Evolutionary conservation across 2,329 filamentous ascomycete species (phyloP).

Genomic region (Aspergillus sp.): DNA sequence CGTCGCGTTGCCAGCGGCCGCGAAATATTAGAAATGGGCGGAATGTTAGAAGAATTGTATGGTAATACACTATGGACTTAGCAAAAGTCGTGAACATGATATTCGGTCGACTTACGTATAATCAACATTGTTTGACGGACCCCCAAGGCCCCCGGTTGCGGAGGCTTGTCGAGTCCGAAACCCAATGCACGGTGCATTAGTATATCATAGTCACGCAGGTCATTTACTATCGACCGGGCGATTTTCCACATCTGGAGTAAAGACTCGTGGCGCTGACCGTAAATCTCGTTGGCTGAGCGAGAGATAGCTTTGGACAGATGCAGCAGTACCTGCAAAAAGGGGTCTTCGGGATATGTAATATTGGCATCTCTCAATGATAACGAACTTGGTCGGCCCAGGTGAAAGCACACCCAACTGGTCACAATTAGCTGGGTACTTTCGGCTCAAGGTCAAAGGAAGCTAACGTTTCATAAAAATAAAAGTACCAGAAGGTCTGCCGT

Average conservation of each 20-base stretch:
- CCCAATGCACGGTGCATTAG: slow-evolving; percentile 22
- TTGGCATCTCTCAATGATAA: slow-evolving; percentile 30
- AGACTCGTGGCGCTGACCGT: slow-evolving; percentile 34
- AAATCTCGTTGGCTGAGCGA: slow-evolving; percentile 37
- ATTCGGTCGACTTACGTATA: slow-evolving; percentile 25
- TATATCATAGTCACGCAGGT: slow-evolving; percentile 20
- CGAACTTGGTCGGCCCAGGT: slow-evolving; percentile 36
- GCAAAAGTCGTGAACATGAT: not conserved
- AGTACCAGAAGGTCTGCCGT: slow-evolving; percentile 32
- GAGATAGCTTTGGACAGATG: slow-evolving; percentile 34
- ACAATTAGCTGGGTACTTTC: not conserved
- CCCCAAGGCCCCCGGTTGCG: slow-evolving; percentile 32
- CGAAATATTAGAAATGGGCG: slow-evolving; percentile 40
- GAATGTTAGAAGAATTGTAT: slow-evolving; percentile 37
- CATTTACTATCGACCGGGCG: slow-evolving; percentile 24
- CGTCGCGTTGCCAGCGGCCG: slow-evolving; percentile 34
- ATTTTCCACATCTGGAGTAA: slow-evolving; percentile 31
- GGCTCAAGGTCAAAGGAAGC: slow-evolving; percentile 6
- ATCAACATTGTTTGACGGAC: slow-evolving; percentile 35
- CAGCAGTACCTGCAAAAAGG: slow-evolving; percentile 29
- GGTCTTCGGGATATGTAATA: slow-evolving; percentile 33
- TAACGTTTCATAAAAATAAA: slow-evolving; percentile 40
- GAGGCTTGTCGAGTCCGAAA: slow-evolving; percentile 28
- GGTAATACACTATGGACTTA: slow-evolving; percentile 34
- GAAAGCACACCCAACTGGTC: slow-evolving; percentile 38